A percentile compares a stretch with the other conserved stretches of the same genome.
These are phyloP conservation scores for Alternaria triticina DNA, from an alignment of 2,329 filamentous ascomycete species.

Conservation along the genomic window DNA sequence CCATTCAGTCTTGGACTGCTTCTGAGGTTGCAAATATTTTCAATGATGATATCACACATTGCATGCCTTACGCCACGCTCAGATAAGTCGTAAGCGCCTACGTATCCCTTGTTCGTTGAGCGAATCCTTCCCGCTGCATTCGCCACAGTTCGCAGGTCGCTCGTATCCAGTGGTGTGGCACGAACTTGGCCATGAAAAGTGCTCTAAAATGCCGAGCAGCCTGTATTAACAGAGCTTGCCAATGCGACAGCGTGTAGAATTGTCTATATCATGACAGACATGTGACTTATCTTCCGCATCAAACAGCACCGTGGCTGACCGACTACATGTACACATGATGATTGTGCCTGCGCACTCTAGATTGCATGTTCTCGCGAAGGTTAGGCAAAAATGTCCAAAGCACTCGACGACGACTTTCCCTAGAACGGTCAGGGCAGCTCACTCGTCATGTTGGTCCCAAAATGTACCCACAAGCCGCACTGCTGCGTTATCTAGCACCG, in stretches of 20 bases:
- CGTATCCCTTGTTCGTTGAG: constrained; percentile 15
- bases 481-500: not conserved
- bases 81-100: constrained; percentile 4
- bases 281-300: not conserved
- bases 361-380: not conserved
- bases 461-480: not conserved
- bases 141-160: constrained; percentile 10
- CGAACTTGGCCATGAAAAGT: not conserved
- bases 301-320: not conserved
- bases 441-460: not conserved
- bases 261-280: not conserved
- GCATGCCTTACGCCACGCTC: not conserved
- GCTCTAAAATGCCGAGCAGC: not conserved
- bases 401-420: not conserved
- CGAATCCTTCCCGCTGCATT: constrained; percentile 21
- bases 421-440: not conserved
- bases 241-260: not conserved
- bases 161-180: not conserved
- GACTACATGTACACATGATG: not conserved
- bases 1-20: not conserved
- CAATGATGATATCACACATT: not conserved
- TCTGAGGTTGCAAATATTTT: not conserved
- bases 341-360: not conserved
- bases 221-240: not conserved
- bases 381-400: not conserved